Evolutionary conservation across 805 yeast genomes (phyloP), one percentile per base, ranked within the genome.

Genomic region (Candida schatavii): DNA sequence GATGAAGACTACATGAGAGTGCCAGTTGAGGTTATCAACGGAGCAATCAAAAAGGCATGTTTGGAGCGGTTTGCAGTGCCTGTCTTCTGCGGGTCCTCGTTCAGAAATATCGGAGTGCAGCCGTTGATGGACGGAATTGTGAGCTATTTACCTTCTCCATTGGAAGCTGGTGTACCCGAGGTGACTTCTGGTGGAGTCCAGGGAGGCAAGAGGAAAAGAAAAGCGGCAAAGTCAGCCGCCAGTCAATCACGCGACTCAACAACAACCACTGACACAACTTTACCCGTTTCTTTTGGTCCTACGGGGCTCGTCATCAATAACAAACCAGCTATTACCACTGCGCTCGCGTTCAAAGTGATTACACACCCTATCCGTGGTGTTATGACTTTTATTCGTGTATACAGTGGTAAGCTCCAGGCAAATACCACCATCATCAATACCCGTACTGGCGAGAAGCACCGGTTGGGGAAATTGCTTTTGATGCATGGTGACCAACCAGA

Each of bases 61-160:
- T 48, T 88, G 5, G 58, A 60, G 1, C 74, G 76, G 37, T 61
- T 66, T 29, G 72, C 87, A 1, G 76, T 83, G 0, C 97, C 99
- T 0, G 86, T 93, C 0, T 64, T 90, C 28, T 89, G 97, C 62
- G 99, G 99, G 10, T 86, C 97, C 2, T 85, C 96, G 41, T 93
- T 91, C 64, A 77, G 74, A 50, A 91, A 91, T 59, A 85, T 91
- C 35, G 99, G 99, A 20, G 96, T 93, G 2, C 98, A 93, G 58
- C 97, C 98, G 1, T 66, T 93, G 37, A 64, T 93, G 62, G 97
- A 91, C 61, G 90, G 95, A 0, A 75, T 90, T 10, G 75, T 80
- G 1, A 75, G 77, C 41, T 93, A 77, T 52, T 65, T 93, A 14
- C 98, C 99, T 0, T 80, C 89, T 1, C 98, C 98, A 1, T 48